phyloP scores from a whole-genome alignment of 2,329 filamentous ascomycete species.

The Alternaria triticimaculans region DNA sequence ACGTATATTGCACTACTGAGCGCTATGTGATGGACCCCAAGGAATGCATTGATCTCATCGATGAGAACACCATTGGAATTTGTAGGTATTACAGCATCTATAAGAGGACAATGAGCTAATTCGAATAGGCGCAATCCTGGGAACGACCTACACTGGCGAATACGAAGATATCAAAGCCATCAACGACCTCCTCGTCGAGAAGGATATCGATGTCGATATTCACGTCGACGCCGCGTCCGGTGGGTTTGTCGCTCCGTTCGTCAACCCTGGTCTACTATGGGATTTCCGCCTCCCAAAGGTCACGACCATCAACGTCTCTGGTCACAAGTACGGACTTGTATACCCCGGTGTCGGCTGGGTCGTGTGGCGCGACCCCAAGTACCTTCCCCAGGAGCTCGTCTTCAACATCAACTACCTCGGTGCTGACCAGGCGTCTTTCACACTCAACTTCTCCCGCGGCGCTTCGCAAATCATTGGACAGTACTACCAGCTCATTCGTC shows the following conservation, averaged over 20 bases:
- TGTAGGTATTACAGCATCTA: slow-evolving; percentile 53
- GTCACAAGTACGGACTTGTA: slow-evolving; percentile 80
- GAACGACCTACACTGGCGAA: slow-evolving; percentile 93
- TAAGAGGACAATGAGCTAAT: not conserved
- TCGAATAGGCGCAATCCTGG: slow-evolving; percentile 70
- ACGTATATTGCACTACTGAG: slow-evolving; percentile 66
- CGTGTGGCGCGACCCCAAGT: slow-evolving; percentile 79
- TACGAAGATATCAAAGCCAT: slow-evolving; percentile 90
- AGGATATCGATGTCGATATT: slow-evolving; percentile 79
- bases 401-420: slow-evolving; percentile 99
- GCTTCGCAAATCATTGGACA: slow-evolving; percentile 94
- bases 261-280: slow-evolving; percentile 83
- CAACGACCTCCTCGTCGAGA: slow-evolving; percentile 83
- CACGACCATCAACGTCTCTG: slow-evolving; percentile 91
- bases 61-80: slow-evolving; percentile 85
- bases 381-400: slow-evolving; percentile 79
- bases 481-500: slow-evolving; percentile 95
- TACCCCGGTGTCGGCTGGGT: slow-evolving; percentile 96
- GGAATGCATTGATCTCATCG: slow-evolving; percentile 66
- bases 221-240: slow-evolving; percentile 93
- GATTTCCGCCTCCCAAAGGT: slow-evolving; percentile 91
- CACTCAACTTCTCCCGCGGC: slow-evolving; percentile 95
- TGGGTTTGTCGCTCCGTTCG: slow-evolving; percentile 92
- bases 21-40: slow-evolving; percentile 70
- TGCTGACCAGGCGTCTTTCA: slow-evolving; percentile 93